Base-by-base conservation (phyloP, 495 filamentous ascomycete genomes). In the Daldinia grandis region DNA sequence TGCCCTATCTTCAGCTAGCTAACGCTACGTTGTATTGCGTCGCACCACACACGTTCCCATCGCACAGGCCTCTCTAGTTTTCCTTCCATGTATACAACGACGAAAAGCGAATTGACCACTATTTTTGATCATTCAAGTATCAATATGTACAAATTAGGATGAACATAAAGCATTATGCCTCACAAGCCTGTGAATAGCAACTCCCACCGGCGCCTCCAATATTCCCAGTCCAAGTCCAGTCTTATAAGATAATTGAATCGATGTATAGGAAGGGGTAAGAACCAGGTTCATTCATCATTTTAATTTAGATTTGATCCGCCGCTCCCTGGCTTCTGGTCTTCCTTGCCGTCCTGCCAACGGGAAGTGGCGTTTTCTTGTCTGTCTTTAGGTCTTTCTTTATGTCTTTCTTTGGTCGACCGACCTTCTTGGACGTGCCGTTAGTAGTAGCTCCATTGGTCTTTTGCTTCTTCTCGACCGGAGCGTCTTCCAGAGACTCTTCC, bases 261-360 rank as follows among this genome's bases (percentile, higher is more conserved):
- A 68, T 33, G 24, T 55, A 57, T 30, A 37, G 15, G 27, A 66
- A 57, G 55, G 44, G 28, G 61, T 12, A 47, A 61, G 27, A 58
- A 65, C 31, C 27, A 17, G 19, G 31, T 54, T 65, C 59, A 50
- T 27, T 57, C 17, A 14, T 60, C 40, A 35, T 47, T 50, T 59
- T 56, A 17, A 1, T 12, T 62, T 35, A 19, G 19, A 24, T 38
- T 70, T 56, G 73, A 6, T 81, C 77, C 10, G 74, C 78, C 3
- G 78, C 75, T 0, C 82, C 82, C 68, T 85, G 83, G 55, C 81
- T 83, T 59, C 82, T 74, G 9, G 81, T 85, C 73, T 80, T 82
- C 30, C 81, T 74, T 55, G 64, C 62, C 0, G 83, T 81, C 44
- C 69, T 75, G 0, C 83, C 81, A 7, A 80, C 78, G 10, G 78